Evolutionary conservation across 2,329 filamentous ascomycete species (phyloP).

Genomic region (Trichoderma aggressivum): DNA sequence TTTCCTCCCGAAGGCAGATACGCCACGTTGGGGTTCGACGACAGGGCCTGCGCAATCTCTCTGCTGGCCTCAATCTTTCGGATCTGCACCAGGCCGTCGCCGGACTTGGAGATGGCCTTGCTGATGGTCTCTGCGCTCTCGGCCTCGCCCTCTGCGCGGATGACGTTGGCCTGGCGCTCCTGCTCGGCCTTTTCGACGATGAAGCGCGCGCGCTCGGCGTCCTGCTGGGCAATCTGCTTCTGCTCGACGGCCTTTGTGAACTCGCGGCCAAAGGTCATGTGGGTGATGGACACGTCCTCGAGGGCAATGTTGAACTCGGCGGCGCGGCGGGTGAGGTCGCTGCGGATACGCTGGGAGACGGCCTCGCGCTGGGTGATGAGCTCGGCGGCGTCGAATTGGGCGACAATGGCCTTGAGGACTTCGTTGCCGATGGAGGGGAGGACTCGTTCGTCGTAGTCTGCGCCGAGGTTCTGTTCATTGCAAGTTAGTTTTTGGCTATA

Average conservation of each 20-base stretch:
- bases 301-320: conserved; percentile 98
- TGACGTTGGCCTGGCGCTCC: conserved; percentile 97
- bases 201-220: conserved; percentile 94
- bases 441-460: conserved; percentile 97
- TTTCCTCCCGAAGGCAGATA: conserved; percentile 75
- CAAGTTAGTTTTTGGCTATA: neutral
- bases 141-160: conserved; percentile 95
- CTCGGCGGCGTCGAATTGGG: conserved; percentile 97
- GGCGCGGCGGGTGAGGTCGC: conserved; percentile 87
- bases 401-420: conserved; percentile 97
- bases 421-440: conserved; percentile 98
- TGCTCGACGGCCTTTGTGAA: conserved; percentile 99
- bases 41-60: conserved; percentile 89
- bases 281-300: conserved; percentile 97
- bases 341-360: conserved; percentile 89
- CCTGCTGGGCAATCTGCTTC: conserved; percentile 99
- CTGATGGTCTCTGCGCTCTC: conserved; percentile 94
- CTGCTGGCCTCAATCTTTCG: conserved; percentile 94
- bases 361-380: conserved; percentile 98
- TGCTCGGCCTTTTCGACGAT: conserved; percentile 99
- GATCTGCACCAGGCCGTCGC: conserved; percentile 93
- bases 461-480: conserved; percentile 74
- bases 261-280: conserved; percentile 99
- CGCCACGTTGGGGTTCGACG: conserved; percentile 89
- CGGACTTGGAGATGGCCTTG: conserved; percentile 87